Evolutionary conservation across 495 filamentous ascomycete genomes (phyloP), one percentile per base, ranked within the genome.

Genomic region (Melanomma pulvis-pyrius): DNA sequence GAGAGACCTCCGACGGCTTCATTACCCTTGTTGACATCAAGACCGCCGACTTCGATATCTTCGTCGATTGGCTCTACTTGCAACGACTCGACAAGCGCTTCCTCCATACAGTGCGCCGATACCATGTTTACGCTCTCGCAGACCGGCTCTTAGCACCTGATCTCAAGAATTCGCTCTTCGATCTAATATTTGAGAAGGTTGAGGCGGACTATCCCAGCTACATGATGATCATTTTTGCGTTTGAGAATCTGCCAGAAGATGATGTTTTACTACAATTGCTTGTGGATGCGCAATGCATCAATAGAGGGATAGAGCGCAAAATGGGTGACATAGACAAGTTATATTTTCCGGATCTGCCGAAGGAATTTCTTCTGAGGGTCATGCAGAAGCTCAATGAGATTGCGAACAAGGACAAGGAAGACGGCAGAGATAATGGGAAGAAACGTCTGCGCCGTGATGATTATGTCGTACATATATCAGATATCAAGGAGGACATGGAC

Each of bases 201-300:
- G 94, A 98, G 74, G 97, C 97, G 86, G 97, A 97, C 80, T 98
- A 97, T 73, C 96, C 93, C 0, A 84, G 97, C 19, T 98, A 98
- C 71, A 93, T 93, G 29, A 93, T 98, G 78, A 97, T 98, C 80
- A 24, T 24, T 19, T 50, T 9, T 19, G 13, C 15, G 8, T 50
- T 50, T 19, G 21, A 50, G 47, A n/a, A 50, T 22, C 19, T 50
- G 15, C 47, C 47, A 19, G 13, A n/a, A 8, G 19, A 50, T 22
- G 47, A 50, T 24, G 8, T 19, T 11, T 24, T 50, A 19, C 19
- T 50, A 22, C 9, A 7, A 7, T 22, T 50, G 47, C 47, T 50
- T 7, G 47, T 50, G 7, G 47, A 50, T 50, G 8, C 47, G 34
- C 34, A 41, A 17, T 8, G 8, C 8, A 17, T 41, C 8, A 41